These are phyloP conservation scores for Vaccinium corymbosum DNA, from an alignment of 148 eudicot species.

Conservation along the genomic window DNA sequence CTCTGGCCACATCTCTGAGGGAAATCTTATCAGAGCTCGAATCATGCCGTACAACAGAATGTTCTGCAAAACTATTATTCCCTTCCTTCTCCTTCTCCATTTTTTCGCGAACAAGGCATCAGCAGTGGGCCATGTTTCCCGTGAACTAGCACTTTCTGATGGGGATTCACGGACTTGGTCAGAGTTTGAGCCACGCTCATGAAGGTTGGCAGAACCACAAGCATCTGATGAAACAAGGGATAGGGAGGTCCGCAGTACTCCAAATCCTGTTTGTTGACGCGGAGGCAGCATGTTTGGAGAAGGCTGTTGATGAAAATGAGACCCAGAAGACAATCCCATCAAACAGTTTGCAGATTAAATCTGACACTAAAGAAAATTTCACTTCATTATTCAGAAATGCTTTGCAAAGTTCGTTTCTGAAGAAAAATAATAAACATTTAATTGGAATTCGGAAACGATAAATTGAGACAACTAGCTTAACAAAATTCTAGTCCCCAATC, in stretches of 20 bases:
- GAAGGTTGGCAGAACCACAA: conserved; percentile 14
- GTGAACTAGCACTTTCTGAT: conserved; percentile 63
- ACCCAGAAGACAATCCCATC: conserved; percentile 24
- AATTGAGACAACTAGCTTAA: neutral
- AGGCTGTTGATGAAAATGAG: conserved; percentile 20
- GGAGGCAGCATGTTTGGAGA: conserved; percentile 25
- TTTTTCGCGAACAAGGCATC: conserved; percentile 39
- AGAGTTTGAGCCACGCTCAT: conserved; percentile 36
- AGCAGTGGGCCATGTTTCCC: conserved; percentile 56
- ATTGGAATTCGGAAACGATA: neutral
- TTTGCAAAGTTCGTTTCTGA: neutral
- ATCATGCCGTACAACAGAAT: conserved; percentile 38
- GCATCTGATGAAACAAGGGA: conserved; percentile 17
- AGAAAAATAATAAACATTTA: neutral
- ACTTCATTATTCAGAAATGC: neutral
- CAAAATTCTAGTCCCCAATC: neutral
- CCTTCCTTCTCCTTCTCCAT: conserved; percentile 34
- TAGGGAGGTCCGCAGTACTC: conserved; percentile 20
- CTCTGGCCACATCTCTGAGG: conserved; percentile 48
- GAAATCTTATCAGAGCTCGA: conserved; percentile 43
- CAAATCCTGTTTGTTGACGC: conserved; percentile 14
- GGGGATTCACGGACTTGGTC: conserved; percentile 49
- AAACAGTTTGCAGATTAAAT: neutral
- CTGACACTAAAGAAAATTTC: neutral
- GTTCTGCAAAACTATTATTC: conserved; percentile 42